Base-by-base conservation (phyloP, 228 moss, liverwort and hornwort species). In the Sphagnum magellanicum region DNA sequence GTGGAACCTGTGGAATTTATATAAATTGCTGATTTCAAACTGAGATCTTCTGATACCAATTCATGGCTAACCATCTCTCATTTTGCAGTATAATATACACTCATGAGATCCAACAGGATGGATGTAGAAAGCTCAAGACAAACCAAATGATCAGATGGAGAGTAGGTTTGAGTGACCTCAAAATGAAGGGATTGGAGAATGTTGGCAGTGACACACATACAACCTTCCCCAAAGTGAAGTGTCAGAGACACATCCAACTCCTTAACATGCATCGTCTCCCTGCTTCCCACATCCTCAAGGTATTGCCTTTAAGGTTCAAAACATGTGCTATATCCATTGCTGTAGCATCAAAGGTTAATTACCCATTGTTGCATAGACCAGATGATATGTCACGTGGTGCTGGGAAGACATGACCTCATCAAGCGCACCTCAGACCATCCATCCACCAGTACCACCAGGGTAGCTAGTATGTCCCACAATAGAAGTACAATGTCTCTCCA, bases 191-290 rank as follows among this genome's bases (percentile, higher is more conserved):
- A 83, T 69, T 92, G 88, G 64, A 73, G 63, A 75, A 90, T 84
- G 61, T 92, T 72, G 51, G 83, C 77, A 53, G 75, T 73, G 63
- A 86, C 68, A 69, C 92, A 88, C 74, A 90, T 82, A 66, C 77
- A 92, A 61, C 90, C 92, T 63, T 92, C 81, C 63, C 72, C 92
- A 68, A 86, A 90, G 62, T 88, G 77, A 16, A 92, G 74, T 78
- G 75, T 90, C 70, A 92, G 64, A 49, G 84, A 76, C 61, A 92
- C 66, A 72, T 90, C 92, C 67, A 92, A 79, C 63, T 82, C 77
- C 80, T 77, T 88, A 67, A 88, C 58, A 69, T 87, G 85, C 81
- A 87, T 90, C 6, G 90, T 90, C 81, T 87, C 88, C 77, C 88
- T 92, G 83, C 32, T 32, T 9, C 69, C 71, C 66, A 67, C 50